Evolutionary conservation across 768 basidiomycete species (phyloP).

Genomic region (Coprinellus micaceus): DNA sequence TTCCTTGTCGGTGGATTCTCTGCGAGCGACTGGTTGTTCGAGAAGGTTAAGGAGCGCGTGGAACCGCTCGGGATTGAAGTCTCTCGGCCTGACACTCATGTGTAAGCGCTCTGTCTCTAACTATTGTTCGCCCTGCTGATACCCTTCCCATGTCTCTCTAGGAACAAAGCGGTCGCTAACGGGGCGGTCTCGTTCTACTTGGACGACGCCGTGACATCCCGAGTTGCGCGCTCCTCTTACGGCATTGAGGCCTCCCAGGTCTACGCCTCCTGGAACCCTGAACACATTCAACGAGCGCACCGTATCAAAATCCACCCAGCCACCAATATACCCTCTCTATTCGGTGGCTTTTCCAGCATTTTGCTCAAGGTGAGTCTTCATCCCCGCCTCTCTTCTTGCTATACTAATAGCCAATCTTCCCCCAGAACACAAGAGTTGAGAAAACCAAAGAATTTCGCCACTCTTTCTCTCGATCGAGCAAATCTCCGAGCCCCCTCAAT

Average conservation of each 20-base stretch:
- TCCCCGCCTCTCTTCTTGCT: too few species aligned
- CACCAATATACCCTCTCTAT: too few species aligned
- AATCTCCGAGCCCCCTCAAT: too few species aligned
- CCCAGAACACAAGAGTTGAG: too few species aligned
- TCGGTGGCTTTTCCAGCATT: too few species aligned
- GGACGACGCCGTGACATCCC: not conserved
- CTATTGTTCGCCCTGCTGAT: not conserved
- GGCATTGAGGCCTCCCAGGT: not conserved
- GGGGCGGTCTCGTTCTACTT: constrained; percentile 1
- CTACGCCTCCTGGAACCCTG: not conserved
- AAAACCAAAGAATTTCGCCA: too few species aligned
- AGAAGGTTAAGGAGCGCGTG: constrained; percentile 37
- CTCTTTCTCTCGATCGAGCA: too few species aligned
- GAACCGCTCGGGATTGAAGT: constrained; percentile 35
- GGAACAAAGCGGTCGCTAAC: constrained; percentile 17
- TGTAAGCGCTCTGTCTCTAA: constrained; percentile 32
- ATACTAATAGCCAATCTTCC: too few species aligned
- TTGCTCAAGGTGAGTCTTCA: too few species aligned
- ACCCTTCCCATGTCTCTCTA: not conserved
- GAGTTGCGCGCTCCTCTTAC: not conserved
- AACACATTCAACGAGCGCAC: not conserved
- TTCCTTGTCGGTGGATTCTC: constrained; percentile 59
- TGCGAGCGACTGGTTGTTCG: constrained; percentile 53
- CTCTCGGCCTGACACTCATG: constrained; percentile 49
- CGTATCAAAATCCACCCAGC: not conserved